A percentile compares a stretch with the other conserved stretches of the same genome.
phyloP scores from a whole-genome alignment of 768 basidiomycete species.

The Kwoniella dendrophila region DNA sequence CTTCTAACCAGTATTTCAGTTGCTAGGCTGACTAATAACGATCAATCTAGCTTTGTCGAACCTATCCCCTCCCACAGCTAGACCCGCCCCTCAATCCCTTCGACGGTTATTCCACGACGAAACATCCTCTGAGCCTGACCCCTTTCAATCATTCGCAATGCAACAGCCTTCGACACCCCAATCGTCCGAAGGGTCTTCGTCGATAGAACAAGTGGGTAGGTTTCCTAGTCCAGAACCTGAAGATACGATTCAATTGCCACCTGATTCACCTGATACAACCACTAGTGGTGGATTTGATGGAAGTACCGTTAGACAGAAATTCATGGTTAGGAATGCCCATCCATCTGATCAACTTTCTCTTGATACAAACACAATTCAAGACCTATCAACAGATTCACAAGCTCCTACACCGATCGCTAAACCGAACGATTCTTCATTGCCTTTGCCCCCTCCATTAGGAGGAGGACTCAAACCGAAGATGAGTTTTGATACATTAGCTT shows the following conservation, averaged over 20 bases:
- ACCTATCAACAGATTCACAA: background rate
- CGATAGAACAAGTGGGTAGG: conserved; percentile 29
- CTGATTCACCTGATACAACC: conserved; percentile 1
- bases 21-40: conserved; percentile 17
- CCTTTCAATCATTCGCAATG: conserved; percentile 46
- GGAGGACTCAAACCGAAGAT: conserved; percentile 23
- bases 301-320: background rate
- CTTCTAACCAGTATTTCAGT: background rate
- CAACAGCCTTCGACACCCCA: conserved; percentile 43
- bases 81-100: conserved; percentile 73
- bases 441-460: background rate
- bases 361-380: background rate
- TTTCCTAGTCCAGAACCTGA: conserved; percentile 32
- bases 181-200: conserved; percentile 38
- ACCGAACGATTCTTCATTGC: conserved; percentile 12
- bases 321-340: background rate
- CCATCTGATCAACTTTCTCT: background rate
- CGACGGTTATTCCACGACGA: conserved; percentile 72
- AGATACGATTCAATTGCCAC: conserved; percentile 16
- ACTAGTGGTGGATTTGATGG: background rate
- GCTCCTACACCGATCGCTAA: conserved; percentile 15
- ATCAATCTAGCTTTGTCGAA: conserved; percentile 17
- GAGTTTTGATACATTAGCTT: conserved; percentile 36
- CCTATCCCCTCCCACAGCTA: conserved; percentile 34
- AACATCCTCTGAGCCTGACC: conserved; percentile 36